Conservation (phyloP, 2,329 filamentous ascomycete genomes). For the Chaetomiaceae sp. region DNA sequence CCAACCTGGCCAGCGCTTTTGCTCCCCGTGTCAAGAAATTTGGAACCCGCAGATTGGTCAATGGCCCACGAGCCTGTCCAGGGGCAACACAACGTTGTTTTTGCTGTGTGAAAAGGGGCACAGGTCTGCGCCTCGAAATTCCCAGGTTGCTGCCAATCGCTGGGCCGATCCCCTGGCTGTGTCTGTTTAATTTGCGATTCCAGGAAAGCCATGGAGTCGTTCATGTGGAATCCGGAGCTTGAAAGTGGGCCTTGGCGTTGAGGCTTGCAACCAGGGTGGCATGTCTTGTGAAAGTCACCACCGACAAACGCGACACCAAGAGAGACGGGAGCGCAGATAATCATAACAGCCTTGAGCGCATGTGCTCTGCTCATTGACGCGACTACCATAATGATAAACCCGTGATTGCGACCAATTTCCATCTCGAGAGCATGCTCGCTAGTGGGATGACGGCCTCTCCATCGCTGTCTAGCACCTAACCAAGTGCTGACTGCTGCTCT, state of each 20-base stretch:
- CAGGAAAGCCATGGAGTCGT: not conserved
- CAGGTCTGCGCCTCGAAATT: not conserved
- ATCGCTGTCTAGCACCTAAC: not conserved
- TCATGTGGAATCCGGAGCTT: not conserved
- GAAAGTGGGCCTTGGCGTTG: not conserved
- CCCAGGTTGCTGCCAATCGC: not conserved
- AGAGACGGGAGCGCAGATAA: not conserved
- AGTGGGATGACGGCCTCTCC: not conserved
- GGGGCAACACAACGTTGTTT: conserved; percentile 3
- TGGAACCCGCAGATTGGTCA: conserved; percentile 19
- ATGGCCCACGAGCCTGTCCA: conserved; percentile 9
- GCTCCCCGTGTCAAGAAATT: conserved; percentile 19
- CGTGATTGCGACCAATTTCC: not conserved
- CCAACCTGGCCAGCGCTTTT: conserved; percentile 10
- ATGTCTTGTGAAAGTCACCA: not conserved
- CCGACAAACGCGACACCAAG: not conserved
- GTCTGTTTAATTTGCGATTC: not conserved
- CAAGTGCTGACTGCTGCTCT: not conserved
- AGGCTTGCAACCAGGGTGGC: not conserved
- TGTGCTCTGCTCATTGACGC: not conserved
- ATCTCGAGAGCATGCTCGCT: not conserved
- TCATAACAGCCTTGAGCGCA: not conserved
- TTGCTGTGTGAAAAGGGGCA: not conserved
- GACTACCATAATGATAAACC: not conserved
- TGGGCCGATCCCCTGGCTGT: not conserved